These are phyloP conservation scores for Aureobasidium melanogenum DNA, from an alignment of 2,329 filamentous ascomycete species.

Conservation along the genomic window DNA sequence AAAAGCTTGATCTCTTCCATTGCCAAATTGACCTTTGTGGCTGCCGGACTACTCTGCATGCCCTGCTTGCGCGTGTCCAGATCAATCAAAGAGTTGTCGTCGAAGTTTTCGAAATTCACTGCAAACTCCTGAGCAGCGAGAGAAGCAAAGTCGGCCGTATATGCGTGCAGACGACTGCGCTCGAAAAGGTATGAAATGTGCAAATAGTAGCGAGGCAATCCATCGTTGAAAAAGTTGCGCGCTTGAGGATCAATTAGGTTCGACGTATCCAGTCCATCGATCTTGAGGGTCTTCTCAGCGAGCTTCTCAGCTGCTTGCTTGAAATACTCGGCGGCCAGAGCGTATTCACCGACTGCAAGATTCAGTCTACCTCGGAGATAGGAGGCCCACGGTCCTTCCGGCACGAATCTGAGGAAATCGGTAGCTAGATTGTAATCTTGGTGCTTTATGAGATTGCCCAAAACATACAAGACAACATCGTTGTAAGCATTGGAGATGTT, in stretches of 20 bases:
- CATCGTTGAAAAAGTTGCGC: constrained; percentile 57
- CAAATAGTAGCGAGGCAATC: constrained; percentile 74
- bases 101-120: constrained; percentile 12
- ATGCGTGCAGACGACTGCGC: constrained; percentile 63
- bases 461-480: constrained; percentile 29
- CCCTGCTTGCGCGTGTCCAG: constrained; percentile 22
- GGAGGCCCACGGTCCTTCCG: constrained; percentile 48
- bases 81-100: constrained; percentile 18
- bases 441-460: constrained; percentile 36
- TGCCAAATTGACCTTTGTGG: constrained; percentile 19
- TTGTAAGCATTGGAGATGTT: constrained; percentile 31
- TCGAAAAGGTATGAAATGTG: constrained; percentile 82
- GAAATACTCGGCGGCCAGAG: constrained; percentile 66
- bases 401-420: constrained; percentile 58
- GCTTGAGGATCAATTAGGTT: constrained; percentile 70
- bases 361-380: constrained; percentile 80
- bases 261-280: constrained; percentile 34
- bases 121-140: constrained; percentile 31
- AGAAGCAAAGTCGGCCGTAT: constrained; percentile 74
- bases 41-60: constrained; percentile 21
- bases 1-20: constrained; percentile 28
- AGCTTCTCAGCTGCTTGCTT: constrained; percentile 54
- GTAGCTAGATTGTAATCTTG: constrained; percentile 43
- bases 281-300: constrained; percentile 16
- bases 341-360: constrained; percentile 64